phyloP scores from a whole-genome alignment of 345 rosid species.

The Arabis hirsuta region DNA sequence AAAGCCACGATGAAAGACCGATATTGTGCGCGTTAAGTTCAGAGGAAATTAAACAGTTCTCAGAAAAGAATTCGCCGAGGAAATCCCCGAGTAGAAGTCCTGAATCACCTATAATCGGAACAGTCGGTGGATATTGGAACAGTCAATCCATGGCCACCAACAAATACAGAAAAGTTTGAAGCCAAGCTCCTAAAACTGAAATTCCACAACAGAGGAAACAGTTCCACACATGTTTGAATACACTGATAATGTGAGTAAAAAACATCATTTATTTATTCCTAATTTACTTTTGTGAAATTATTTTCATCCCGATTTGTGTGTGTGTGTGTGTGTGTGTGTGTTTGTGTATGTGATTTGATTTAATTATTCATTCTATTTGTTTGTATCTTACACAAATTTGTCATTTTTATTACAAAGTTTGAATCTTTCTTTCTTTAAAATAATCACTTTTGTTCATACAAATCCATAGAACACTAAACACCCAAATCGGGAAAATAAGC shows the following conservation, averaged over 20 bases:
- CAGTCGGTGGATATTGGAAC: constrained; percentile 84
- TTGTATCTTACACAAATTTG: constrained; percentile 12
- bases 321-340: constrained; percentile 21
- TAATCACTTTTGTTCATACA: constrained; percentile 2
- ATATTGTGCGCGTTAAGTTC: constrained; percentile 78
- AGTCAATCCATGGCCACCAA: constrained; percentile 44
- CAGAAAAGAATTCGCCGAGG: constrained; percentile 71
- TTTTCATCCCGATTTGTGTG: background rate
- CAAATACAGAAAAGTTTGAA: constrained; percentile 72
- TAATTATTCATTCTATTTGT: constrained; percentile 29
- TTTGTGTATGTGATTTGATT: constrained; percentile 8
- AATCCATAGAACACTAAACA: background rate
- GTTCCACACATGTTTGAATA: constrained; percentile 9
- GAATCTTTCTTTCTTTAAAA: background rate
- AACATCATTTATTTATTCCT: constrained; percentile 8
- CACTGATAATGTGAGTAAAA: constrained; percentile 20
- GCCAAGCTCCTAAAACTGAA: constrained; percentile 13
- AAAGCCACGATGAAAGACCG: constrained; percentile 77
- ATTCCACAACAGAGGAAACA: constrained; percentile 13
- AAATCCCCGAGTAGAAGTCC: constrained; percentile 82
- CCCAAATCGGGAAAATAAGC: constrained; percentile 8
- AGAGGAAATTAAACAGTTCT: constrained; percentile 79
- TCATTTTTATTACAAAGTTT: background rate
- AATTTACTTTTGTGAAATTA: constrained; percentile 27
- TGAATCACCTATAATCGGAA: constrained; percentile 77